Evolutionary conservation across 495 filamentous ascomycete genomes (phyloP), one percentile per base, ranked within the genome.

Genomic region (Xylaria castorea): DNA sequence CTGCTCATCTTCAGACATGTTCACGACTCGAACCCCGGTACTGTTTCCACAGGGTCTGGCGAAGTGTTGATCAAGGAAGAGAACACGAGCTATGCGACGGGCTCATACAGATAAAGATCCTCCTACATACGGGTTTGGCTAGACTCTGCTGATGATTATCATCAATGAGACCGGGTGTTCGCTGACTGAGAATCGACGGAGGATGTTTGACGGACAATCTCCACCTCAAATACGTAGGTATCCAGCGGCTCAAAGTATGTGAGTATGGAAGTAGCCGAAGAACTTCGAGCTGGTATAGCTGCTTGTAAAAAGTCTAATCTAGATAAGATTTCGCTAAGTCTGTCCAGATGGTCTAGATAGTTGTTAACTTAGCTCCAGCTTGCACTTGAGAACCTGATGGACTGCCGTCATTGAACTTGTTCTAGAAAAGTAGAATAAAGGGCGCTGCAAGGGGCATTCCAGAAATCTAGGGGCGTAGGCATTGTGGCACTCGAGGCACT

Each of bases 1-100:
- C 65, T 48, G 71, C 46, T 73, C 71, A 34, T 73, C 71, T 27
- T 57, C 51, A 50, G 70, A 58, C 70, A 72, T 72, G 25, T 60
- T 20, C 38, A 58, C 46, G 58, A 20, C 30, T 20, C 11, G 18
- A 16, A 27, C 12, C 40, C 42, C 42, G 27, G 20, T 18, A 20
- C 38, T 53, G 11, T 30, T 53, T 48, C 4, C 27, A 40, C n/a
- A 5, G 34, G 34, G n/a, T 9, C 48, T 18, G 14, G 38, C 57
- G 44, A 46, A 36, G 12, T 22, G 9, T 50, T 11, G 44, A 53
- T 34, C 34, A 36, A 16, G 11, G n/a, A 62, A 25, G 30, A 44
- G 38, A 30, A 7, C 9, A 51, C 25, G 30, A 58, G 60, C 38
- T 65, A 27, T 55, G 38, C 14, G 25, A 48, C 27, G 60, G 25